Evolutionary conservation across 306 rosid genomes (phyloP), one percentile per base, ranked within the genome.

Genomic region (Fragaria ananassa): DNA sequence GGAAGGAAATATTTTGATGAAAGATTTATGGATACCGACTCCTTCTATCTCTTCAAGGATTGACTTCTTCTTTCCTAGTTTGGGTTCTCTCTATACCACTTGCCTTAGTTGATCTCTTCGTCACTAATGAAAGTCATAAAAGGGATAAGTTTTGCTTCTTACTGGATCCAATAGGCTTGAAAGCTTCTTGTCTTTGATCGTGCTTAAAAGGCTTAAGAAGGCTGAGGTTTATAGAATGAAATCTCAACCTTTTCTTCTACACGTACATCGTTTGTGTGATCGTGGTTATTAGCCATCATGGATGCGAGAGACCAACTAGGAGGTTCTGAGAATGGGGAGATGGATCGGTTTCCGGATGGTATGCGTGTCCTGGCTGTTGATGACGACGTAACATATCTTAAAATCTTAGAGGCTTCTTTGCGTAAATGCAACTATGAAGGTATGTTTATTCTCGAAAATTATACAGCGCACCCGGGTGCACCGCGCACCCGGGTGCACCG

Each of bases 341-440:
- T 34, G 67, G 74, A 87, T 65, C 73, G 42, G 46, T 93, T 93
- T 77, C 96, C 96, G 4, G 88, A 83, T 44, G 98, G 98, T 45
- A 90, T 93, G 98, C 87, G 88, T 58, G 96, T 93, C 74, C 87
- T 93, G 23, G 97, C 92, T 0, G 98, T 91, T 46, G 98, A 93
- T 11, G 97, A 91, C 44, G 83, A 90, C 79, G 85, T 74, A 76
- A 75, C 77, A 64, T 93, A 92, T 76, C 89, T 91, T 70, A 91
- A 80, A 76, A 37, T 88, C n/a, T 78, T 91, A 75, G 94, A 90
- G 75, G 80, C 18, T 51, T 74, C 87, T 58, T 94, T 93, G 78
- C 88, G 82, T 34, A 79, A 82, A 85, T 93, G 98, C 89, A 86
- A 86, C 14, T 93, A 93, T 66, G 86, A 86, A 17, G 98, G 98